Evolutionary conservation across 1,284 basidiomycete genomes (phyloP).

Genomic region (Cryptococcus jaspeensis): DNA sequence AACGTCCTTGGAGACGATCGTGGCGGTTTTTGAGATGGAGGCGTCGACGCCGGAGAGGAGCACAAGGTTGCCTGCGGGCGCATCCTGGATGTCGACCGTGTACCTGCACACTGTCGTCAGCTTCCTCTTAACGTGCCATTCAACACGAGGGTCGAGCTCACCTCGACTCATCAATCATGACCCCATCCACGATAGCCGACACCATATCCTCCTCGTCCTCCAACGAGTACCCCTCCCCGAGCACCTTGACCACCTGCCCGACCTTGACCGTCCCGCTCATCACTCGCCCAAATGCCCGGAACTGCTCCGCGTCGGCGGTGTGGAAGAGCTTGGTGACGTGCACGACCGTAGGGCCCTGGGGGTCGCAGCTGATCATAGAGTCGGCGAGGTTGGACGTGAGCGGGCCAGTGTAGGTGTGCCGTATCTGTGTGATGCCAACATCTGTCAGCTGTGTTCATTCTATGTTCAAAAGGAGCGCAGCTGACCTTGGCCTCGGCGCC

Average conservation of each 20-base stretch:
- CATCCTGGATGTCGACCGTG: conserved; percentile 80
- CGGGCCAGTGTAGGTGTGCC: conserved; percentile 80
- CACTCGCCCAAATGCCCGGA: conserved; percentile 92
- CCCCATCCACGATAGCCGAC: conserved; percentile 75
- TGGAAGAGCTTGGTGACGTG: conserved; percentile 93
- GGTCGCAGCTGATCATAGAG: conserved; percentile 77
- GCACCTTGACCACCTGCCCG: conserved; percentile 86
- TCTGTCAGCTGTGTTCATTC: conserved; percentile 3
- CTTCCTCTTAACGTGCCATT: not conserved
- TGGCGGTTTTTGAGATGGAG: conserved; percentile 93
- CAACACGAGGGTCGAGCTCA: conserved; percentile 45
- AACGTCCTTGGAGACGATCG: conserved; percentile 69
- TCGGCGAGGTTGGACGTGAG: conserved; percentile 72
- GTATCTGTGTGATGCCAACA: conserved; percentile 56
- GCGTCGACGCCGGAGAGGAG: conserved; percentile 89
- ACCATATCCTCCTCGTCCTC: conserved; percentile 99
- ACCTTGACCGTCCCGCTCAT: conserved; percentile 84
- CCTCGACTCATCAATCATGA: conserved; percentile 89
- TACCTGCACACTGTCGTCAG: conserved; percentile 61
- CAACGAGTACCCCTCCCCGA: conserved; percentile 93
- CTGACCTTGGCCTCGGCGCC: conserved; percentile 69
- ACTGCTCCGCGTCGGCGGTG: conserved; percentile 91
- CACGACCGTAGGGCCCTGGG: conserved; percentile 85
- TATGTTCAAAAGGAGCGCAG: not conserved
- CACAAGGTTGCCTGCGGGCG: conserved; percentile 89